Evolutionary conservation across 1,139 yeast species (phyloP).

Genomic region (Protomyces inundatus): DNA sequence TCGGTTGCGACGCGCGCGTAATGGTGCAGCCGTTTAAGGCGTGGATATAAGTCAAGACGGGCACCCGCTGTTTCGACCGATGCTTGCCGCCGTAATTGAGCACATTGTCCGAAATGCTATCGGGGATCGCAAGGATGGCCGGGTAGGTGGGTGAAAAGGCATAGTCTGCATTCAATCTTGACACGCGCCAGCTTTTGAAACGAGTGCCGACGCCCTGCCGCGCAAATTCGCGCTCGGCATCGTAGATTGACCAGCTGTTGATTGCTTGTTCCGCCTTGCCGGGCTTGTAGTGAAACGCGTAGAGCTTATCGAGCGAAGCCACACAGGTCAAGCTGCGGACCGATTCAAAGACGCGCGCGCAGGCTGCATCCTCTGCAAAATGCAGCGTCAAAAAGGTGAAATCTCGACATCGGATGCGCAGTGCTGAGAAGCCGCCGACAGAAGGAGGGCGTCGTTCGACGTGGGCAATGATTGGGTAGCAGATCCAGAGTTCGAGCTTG

Average conservation of each 20-base stretch:
- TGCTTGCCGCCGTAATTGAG: conserved; percentile 77
- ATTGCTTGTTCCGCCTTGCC: conserved; percentile 49
- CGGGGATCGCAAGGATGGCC: conserved; percentile 59
- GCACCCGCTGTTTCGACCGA: conserved; percentile 79
- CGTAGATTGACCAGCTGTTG: conserved; percentile 70
- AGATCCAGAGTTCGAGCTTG: conserved; percentile 74
- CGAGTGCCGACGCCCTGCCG: conserved; percentile 46
- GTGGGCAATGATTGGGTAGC: conserved; percentile 77
- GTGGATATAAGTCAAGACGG: conserved; percentile 74
- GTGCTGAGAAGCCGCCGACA: conserved; percentile 47
- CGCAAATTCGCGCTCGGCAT: conserved; percentile 57
- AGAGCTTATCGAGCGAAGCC: conserved; percentile 51
- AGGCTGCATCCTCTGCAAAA: conserved; percentile 54
- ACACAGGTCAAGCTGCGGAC: conserved; percentile 37
- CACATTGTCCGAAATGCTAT: conserved; percentile 70
- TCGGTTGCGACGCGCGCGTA: conserved; percentile 86
- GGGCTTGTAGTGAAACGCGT: conserved; percentile 66
- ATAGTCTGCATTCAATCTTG: conserved; percentile 61
- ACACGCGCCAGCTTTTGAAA: conserved; percentile 58
- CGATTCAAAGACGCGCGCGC: conserved; percentile 68
- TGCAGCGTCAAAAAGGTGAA: conserved; percentile 80
- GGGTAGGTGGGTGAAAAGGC: conserved; percentile 77
- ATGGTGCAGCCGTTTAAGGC: conserved; percentile 68
- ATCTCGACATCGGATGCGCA: conserved; percentile 76
- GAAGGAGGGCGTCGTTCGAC: conserved; percentile 49